Percentiles rank a stretch among this genome's conserved stretches.
Conservation (phyloP, 441 rosid genomes). For the Pelargonium cotyledonis region DNA sequence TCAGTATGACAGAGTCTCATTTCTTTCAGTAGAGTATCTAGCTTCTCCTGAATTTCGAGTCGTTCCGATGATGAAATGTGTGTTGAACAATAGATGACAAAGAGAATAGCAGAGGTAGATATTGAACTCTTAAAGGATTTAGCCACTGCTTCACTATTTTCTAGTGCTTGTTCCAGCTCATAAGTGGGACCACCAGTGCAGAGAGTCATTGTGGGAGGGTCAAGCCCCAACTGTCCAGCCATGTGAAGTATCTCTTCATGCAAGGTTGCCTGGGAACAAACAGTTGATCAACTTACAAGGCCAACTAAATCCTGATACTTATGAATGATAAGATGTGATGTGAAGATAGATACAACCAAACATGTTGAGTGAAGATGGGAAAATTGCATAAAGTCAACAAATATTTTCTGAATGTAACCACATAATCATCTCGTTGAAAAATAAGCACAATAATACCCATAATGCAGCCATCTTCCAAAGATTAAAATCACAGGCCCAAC, state of each 20-base stretch:
- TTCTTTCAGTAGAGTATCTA: slow-evolving; percentile 39
- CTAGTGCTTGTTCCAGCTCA: slow-evolving; percentile 74
- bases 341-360: not conserved
- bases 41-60: slow-evolving; percentile 51
- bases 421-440: not conserved
- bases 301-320: not conserved
- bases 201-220: slow-evolving; percentile 79
- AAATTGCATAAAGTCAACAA: not conserved
- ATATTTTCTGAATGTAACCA: not conserved
- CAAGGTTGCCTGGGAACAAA: slow-evolving; percentile 68
- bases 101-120: slow-evolving; percentile 53
- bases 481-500: not conserved
- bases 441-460: not conserved
- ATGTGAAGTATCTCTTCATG: slow-evolving; percentile 72
- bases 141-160: slow-evolving; percentile 91
- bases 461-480: not conserved
- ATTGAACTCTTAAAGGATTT: slow-evolving; percentile 62
- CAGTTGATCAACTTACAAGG: slow-evolving; percentile 9
- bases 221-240: slow-evolving; percentile 97
- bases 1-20: slow-evolving; percentile 34
- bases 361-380: not conserved
- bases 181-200: slow-evolving; percentile 51
- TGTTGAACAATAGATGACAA: slow-evolving; percentile 68
- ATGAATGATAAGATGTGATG: not conserved
- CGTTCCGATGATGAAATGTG: slow-evolving; percentile 49